Conservation (phyloP, 331 rosid species). For the Malus hybrid region DNA sequence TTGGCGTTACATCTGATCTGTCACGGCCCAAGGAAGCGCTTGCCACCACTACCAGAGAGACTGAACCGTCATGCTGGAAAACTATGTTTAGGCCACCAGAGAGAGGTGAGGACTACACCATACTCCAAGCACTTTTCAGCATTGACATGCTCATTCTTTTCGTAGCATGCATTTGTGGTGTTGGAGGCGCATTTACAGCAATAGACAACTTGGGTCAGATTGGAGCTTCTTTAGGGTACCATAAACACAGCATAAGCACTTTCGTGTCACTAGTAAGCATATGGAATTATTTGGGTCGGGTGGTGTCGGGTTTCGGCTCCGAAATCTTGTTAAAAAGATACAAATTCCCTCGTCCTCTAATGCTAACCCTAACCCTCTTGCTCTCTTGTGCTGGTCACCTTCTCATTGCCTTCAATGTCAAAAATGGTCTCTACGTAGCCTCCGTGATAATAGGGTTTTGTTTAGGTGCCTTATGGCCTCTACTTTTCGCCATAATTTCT, state of each 20-base stretch:
- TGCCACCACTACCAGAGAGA: neutral
- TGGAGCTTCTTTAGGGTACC: constrained; percentile 18
- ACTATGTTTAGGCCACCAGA: constrained; percentile 24
- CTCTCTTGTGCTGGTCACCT: constrained; percentile 36
- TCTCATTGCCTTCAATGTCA: constrained; percentile 31
- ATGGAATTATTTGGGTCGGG: constrained; percentile 43
- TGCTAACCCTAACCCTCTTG: constrained; percentile 32
- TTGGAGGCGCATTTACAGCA: constrained; percentile 37
- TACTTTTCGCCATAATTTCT: constrained; percentile 38
- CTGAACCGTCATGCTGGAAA: constrained; percentile 25
- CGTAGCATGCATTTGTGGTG: constrained; percentile 26
- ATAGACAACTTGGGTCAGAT: constrained; percentile 41
- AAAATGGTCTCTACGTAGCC: constrained; percentile 25
- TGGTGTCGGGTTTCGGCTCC: constrained; percentile 22
- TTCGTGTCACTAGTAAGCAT: constrained; percentile 36
- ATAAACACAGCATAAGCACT: constrained; percentile 18
- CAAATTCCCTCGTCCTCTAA: constrained; percentile 41
- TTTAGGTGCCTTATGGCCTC: constrained; percentile 45
- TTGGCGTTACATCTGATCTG: neutral
- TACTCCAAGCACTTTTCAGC: constrained; percentile 46
- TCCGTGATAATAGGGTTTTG: constrained; percentile 37
- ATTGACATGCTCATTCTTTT: constrained; percentile 33
- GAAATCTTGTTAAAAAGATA: constrained; percentile 26
- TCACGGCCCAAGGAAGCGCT: neutral
- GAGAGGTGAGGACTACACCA: constrained; percentile 42